A percentile compares a stretch with the other conserved stretches of the same genome.
Conservation (phyloP, 1,284 basidiomycete species). For the Wolfiporia cocos region DNA sequence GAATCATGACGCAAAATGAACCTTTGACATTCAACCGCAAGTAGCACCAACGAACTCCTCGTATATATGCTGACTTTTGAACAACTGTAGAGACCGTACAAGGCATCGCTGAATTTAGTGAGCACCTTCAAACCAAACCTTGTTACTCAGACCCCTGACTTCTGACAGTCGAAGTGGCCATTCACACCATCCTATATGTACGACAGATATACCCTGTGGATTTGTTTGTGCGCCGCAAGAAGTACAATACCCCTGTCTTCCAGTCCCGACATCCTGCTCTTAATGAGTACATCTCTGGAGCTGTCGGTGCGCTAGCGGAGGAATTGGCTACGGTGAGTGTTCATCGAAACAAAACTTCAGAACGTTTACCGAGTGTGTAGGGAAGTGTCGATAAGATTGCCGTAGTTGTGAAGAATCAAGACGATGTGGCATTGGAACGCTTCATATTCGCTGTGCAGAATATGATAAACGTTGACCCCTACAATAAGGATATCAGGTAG, state of each 20-base stretch:
- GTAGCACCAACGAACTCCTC: conserved; percentile 4
- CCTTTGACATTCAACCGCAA: conserved; percentile 30
- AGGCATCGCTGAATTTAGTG: conserved; percentile 64
- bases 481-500: conserved; percentile 58
- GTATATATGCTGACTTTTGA: background rate
- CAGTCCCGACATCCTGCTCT: conserved; percentile 87
- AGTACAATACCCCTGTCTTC: conserved; percentile 86
- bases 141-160: conserved; percentile 1
- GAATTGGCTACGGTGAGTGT: conserved; percentile 55
- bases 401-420: conserved; percentile 73
- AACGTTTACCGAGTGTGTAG: conserved; percentile 27
- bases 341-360: background rate
- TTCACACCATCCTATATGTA: conserved; percentile 88
- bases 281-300: conserved; percentile 82
- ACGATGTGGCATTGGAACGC: conserved; percentile 71
- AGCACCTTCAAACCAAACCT: background rate
- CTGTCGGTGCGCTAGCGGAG: conserved; percentile 67
- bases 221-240: conserved; percentile 81
- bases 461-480: conserved; percentile 64
- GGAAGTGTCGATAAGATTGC: conserved; percentile 71
- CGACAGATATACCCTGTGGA: conserved; percentile 87
- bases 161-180: conserved; percentile 79
- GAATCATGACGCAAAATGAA: conserved; percentile 12
- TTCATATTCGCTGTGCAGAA: conserved; percentile 76
- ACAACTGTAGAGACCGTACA: conserved; percentile 44